Evolutionary conservation across 1,139 yeast genomes (phyloP).

Genomic region (Protomyces macrosporus): DNA sequence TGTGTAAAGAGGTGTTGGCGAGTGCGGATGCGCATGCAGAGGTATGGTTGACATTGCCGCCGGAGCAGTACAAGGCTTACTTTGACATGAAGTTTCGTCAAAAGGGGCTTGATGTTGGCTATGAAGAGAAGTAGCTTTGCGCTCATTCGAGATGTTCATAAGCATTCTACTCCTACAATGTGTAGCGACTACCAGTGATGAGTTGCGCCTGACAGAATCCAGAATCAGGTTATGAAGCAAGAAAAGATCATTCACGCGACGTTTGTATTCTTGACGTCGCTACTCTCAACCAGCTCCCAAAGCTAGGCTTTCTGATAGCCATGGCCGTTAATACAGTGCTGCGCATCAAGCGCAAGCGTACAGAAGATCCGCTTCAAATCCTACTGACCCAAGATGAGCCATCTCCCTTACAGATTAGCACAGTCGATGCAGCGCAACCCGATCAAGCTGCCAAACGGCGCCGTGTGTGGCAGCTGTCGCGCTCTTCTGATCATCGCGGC

Average conservation of each 20-base stretch:
- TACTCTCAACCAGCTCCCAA: too few relatives aligned
- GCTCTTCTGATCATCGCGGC: constrained; percentile 16
- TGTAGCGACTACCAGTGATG: too few relatives aligned
- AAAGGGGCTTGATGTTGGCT: neutral
- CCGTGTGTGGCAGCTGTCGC: constrained; percentile 20
- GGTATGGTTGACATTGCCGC: neutral
- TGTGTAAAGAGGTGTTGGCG: neutral
- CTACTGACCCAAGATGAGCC: constrained; percentile 9
- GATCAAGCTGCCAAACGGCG: constrained; percentile 11
- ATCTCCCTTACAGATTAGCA: neutral
- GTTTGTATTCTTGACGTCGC: too few relatives aligned
- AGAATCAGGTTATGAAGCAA: too few relatives aligned
- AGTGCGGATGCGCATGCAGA: neutral
- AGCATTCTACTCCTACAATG: too few relatives aligned
- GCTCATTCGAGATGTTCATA: too few relatives aligned
- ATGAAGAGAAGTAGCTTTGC: neutral
- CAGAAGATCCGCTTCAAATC: constrained; percentile 13
- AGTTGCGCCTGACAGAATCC: too few relatives aligned
- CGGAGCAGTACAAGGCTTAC: neutral
- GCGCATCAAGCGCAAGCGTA: constrained; percentile 19
- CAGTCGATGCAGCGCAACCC: neutral
- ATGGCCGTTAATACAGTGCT: constrained; percentile 17
- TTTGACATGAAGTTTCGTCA: neutral
- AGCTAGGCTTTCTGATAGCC: neutral
- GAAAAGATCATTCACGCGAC: too few relatives aligned